Percentiles rank a stretch among this genome's conserved stretches.
Evolutionary conservation across 164 flowering plant species (phyloP).

Genomic region (Akebia trifoliata): DNA sequence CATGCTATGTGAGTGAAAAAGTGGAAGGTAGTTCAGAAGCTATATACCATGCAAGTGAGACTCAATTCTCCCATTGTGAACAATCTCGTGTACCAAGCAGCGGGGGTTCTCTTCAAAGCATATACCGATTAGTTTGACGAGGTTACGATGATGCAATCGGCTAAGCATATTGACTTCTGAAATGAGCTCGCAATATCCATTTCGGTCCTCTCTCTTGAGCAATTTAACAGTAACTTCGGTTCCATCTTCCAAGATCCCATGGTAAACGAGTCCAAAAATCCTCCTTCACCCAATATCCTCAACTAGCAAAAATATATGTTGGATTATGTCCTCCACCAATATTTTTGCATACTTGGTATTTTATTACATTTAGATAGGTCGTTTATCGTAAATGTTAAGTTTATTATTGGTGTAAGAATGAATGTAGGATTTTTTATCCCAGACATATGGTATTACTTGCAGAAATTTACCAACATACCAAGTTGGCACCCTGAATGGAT

Average conservation of each 20-base stretch:
- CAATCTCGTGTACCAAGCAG: slow-evolving; percentile 85
- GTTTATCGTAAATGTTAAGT: too few species aligned
- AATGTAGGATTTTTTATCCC: too few species aligned
- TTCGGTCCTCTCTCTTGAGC: slow-evolving; percentile 68
- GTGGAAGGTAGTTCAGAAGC: background rate
- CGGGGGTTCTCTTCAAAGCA: slow-evolving; percentile 76
- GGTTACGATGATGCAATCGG: slow-evolving; percentile 88
- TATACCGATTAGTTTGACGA: slow-evolving; percentile 81
- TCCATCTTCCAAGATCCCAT: slow-evolving; percentile 64
- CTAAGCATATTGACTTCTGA: slow-evolving; percentile 93
- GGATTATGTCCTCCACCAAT: too few species aligned
- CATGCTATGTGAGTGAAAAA: background rate
- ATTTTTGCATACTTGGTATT: too few species aligned
- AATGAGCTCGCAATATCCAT: too few species aligned
- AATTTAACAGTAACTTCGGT: slow-evolving; percentile 86
- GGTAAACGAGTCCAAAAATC: slow-evolving; percentile 68
- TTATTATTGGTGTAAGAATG: too few species aligned
- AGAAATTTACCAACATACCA: too few species aligned
- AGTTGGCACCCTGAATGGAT: too few species aligned
- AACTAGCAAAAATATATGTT: slow-evolving; percentile 61
- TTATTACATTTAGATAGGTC: too few species aligned
- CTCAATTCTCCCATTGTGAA: slow-evolving; percentile 89
- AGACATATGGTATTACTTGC: too few species aligned
- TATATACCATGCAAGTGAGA: slow-evolving; percentile 89
- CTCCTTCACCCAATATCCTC: too few species aligned